These are phyloP conservation scores for Monilinia fructigena DNA, from an alignment of 2,329 filamentous ascomycete genomes.

Conservation along the genomic window DNA sequence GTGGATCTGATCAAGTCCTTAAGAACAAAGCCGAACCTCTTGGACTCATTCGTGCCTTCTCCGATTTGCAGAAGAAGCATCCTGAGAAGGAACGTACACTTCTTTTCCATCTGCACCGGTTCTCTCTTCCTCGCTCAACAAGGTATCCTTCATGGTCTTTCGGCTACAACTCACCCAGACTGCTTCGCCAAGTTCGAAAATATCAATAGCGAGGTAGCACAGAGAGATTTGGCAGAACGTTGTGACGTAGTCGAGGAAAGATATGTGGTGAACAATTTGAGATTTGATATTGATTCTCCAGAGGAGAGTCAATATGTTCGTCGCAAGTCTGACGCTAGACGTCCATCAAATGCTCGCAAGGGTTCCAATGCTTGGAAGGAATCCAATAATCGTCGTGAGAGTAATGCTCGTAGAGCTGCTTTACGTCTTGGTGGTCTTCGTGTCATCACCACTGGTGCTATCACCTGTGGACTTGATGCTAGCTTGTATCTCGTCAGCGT, in stretches of 20 bases:
- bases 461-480: slow-evolving; percentile 79
- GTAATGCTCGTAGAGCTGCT: slow-evolving; percentile 75
- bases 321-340: slow-evolving; percentile 66
- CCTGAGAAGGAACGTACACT: slow-evolving; percentile 78
- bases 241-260: slow-evolving; percentile 81
- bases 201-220: slow-evolving; percentile 71
- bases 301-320: slow-evolving; percentile 83
- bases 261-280: slow-evolving; percentile 89
- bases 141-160: slow-evolving; percentile 74
- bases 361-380: slow-evolving; percentile 80
- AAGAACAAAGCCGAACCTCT: slow-evolving; percentile 69
- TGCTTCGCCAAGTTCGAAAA: slow-evolving; percentile 78
- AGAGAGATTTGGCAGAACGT: slow-evolving; percentile 68
- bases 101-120: slow-evolving; percentile 74
- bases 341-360: slow-evolving; percentile 68
- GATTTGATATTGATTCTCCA: slow-evolving; percentile 76
- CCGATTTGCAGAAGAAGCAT: slow-evolving; percentile 76
- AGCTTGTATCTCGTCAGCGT: slow-evolving; percentile 82
- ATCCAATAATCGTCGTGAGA: slow-evolving; percentile 73
- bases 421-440: slow-evolving; percentile 54
- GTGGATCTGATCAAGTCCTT: slow-evolving; percentile 58
- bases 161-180: slow-evolving; percentile 80
- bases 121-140: slow-evolving; percentile 73
- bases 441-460: slow-evolving; percentile 77
- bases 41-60: slow-evolving; percentile 70